Evolutionary conservation across 768 basidiomycete genomes (phyloP).

Genomic region (Russula vinacea): DNA sequence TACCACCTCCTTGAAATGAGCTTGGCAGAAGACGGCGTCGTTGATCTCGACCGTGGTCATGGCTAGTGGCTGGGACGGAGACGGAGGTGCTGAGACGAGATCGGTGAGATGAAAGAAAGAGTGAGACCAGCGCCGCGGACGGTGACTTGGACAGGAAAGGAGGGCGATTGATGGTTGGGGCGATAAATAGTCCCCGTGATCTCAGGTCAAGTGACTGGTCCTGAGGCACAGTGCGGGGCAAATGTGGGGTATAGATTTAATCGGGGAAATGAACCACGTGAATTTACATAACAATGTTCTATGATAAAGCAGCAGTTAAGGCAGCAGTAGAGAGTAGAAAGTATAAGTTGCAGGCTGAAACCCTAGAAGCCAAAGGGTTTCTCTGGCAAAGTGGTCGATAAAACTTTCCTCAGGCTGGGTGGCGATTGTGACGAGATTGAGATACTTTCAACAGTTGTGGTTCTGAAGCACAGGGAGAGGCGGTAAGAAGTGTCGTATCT

Average conservation of each 20-base stretch:
- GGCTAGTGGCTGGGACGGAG: conserved; percentile 5
- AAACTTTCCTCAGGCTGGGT: too few relatives aligned
- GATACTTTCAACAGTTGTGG: too few relatives aligned
- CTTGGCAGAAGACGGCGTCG: conserved; percentile 72
- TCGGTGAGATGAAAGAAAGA: background rate
- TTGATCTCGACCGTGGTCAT: conserved; percentile 67
- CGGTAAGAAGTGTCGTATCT: too few relatives aligned
- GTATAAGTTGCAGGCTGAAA: too few relatives aligned
- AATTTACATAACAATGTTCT: too few relatives aligned
- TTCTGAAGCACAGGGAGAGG: too few relatives aligned
- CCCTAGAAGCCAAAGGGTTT: too few relatives aligned
- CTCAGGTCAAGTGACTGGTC: conserved; percentile 7
- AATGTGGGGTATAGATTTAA: background rate
- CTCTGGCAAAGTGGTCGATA: too few relatives aligned
- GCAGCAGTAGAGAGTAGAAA: too few relatives aligned
- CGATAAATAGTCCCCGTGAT: background rate
- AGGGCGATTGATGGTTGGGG: background rate
- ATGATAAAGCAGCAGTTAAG: too few relatives aligned
- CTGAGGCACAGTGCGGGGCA: background rate
- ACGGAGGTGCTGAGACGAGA: background rate
- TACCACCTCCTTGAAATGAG: conserved; percentile 77
- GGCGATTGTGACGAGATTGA: too few relatives aligned
- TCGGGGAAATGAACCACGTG: too few relatives aligned
- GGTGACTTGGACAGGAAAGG: background rate
- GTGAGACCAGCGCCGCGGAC: background rate